Evolutionary conservation across 495 filamentous ascomycete species (phyloP), one percentile per base, ranked within the genome.

Genomic region (Hypomontagnella submonticulosa): DNA sequence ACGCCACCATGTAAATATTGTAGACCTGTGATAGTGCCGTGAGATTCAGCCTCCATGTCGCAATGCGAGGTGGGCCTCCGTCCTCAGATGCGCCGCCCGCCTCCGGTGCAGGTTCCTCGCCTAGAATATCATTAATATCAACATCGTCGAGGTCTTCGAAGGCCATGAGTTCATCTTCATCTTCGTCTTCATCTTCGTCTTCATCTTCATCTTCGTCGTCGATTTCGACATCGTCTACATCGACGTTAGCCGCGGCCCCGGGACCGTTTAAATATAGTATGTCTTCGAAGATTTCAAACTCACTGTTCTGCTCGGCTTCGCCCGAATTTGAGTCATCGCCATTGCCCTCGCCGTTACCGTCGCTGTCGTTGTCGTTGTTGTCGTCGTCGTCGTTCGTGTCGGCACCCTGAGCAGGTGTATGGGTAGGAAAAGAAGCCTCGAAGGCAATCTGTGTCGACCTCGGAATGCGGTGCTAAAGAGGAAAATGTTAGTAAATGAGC

Each of bases 1-100:
- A 90, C n/a, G 92, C 94, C 7, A 88, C 83, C 69, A 97, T 94
- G 53, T 92, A 88, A 27, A 96, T 79, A 57, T 85, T 84, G 55
- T 79, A 79, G 23, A 60, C 62, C 33, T 83, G 80, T 0, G 83
- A 85, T 4, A 85, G 61, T 2, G 78, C 77, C 5, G 81, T 83
- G 32, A 85, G 71, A 27, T 85, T 85, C 33, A 78, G 74, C 4
- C 83, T 72, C 63, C 71, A 73, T 12, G 53, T 43, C 1, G 78
- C 77, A 7, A 80, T 54, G 8, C 52, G 56, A 4, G 80, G 80
- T 40, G 76, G 73, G 6, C 63, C 19, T 57, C 63, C 57, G 43
- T 61, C 53, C 49, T 58, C 48, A 30, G 47, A 15, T 61, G 48
- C 4, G 10, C 20, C 38, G 50, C 55, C 52, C 33, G 36, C 6